These are phyloP conservation scores for Capsella rubella DNA, from an alignment of 441 rosid genomes.

Conservation along the genomic window DNA sequence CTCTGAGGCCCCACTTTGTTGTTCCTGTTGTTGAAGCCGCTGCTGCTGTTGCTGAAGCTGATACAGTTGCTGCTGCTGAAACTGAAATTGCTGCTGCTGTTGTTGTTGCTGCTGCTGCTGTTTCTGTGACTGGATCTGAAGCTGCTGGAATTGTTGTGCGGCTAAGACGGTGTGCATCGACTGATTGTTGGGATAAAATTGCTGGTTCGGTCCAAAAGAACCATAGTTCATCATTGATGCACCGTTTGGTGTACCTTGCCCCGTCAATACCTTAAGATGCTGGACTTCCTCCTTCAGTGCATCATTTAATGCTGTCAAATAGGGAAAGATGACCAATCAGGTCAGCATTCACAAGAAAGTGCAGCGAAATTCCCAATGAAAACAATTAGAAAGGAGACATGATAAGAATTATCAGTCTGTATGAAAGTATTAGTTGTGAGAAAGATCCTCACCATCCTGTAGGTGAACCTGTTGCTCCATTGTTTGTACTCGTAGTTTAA, in stretches of 20 bases:
- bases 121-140: slow-evolving; percentile 94
- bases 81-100: slow-evolving; percentile 54
- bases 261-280: slow-evolving; percentile 84
- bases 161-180: slow-evolving; percentile 81
- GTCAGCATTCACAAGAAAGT: slow-evolving; percentile 17
- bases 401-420: background rate
- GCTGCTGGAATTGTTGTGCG: slow-evolving; percentile 94
- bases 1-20: slow-evolving; percentile 57
- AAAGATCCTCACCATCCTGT: slow-evolving; percentile 84
- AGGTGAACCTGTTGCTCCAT: slow-evolving; percentile 97
- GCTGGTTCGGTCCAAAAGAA: slow-evolving; percentile 80
- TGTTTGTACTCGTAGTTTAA: slow-evolving; percentile 91
- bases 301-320: slow-evolving; percentile 75
- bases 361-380: background rate
- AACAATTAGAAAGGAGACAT: background rate
- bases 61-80: slow-evolving; percentile 49
- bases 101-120: slow-evolving; percentile 59
- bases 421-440: background rate
- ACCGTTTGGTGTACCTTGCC: slow-evolving; percentile 77
- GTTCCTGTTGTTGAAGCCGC: slow-evolving; percentile 67
- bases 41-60: slow-evolving; percentile 45
- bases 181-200: slow-evolving; percentile 77
- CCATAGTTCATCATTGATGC: slow-evolving; percentile 75
- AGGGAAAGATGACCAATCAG: slow-evolving; percentile 1
- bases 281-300: slow-evolving; percentile 96